Conservation (phyloP, 1,284 basidiomycete species). For the Lentinus polychrous region DNA sequence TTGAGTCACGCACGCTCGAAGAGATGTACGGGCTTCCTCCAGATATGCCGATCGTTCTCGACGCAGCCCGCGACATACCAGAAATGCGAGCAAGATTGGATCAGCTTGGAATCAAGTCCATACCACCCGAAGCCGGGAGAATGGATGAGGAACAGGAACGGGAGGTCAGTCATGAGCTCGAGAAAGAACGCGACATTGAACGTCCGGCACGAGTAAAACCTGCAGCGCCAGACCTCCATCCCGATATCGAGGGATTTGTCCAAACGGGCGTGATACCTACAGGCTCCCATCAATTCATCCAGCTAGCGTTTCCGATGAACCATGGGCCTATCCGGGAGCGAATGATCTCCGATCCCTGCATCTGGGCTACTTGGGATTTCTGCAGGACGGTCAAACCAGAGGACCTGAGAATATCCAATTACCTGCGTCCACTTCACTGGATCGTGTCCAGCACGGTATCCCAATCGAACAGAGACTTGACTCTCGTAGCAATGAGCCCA, state of each 20-base stretch:
- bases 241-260: background rate
- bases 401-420: background rate
- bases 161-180: conserved; percentile 38
- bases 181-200: conserved; percentile 33
- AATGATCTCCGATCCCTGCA: background rate
- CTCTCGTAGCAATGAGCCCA: conserved; percentile 38
- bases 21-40: background rate
- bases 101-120: background rate
- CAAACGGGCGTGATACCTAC: background rate
- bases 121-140: conserved; percentile 5
- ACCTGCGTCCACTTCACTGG: background rate
- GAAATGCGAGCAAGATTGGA: background rate
- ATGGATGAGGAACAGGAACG: conserved; percentile 46
- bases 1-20: background rate
- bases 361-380: background rate
- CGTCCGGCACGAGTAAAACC: conserved; percentile 22
- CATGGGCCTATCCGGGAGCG: background rate
- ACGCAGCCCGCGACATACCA: background rate
- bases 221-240: conserved; percentile 11
- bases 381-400: background rate
- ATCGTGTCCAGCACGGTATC: background rate
- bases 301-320: background rate
- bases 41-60: background rate
- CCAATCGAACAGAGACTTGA: background rate
- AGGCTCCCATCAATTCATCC: background rate